Conservation (phyloP, 345 rosid species). For the Eucalyptus cloeziana region DNA sequence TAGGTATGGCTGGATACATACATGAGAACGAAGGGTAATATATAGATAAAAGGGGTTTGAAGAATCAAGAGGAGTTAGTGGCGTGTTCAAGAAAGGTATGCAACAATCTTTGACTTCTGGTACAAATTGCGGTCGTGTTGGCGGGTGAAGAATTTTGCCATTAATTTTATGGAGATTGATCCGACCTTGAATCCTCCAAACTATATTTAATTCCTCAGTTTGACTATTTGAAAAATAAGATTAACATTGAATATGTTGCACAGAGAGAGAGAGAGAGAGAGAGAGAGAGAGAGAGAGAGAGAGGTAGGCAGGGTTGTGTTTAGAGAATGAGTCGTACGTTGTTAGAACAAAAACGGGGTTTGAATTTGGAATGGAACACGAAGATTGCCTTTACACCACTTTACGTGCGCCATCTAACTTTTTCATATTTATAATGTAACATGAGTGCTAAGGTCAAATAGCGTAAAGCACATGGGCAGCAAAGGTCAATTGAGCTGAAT, state of each 20-base stretch:
- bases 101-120: background rate
- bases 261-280: background rate
- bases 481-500: background rate
- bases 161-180: background rate
- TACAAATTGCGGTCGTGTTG: background rate
- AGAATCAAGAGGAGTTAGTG: background rate
- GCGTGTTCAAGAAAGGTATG: background rate
- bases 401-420: background rate
- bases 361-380: background rate
- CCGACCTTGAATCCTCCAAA: background rate
- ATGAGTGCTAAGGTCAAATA: background rate
- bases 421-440: background rate
- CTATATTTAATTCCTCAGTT: background rate
- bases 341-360: background rate
- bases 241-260: background rate
- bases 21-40: background rate
- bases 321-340: background rate
- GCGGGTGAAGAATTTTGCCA: background rate
- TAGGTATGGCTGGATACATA: background rate
- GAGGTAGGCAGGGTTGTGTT: background rate
- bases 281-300: background rate
- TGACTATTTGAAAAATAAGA: background rate
- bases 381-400: background rate
- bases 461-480: background rate
- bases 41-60: background rate